phyloP scores from a whole-genome alignment of 108 stramenopile species.

The Nitzschia inconspicua region DNA sequence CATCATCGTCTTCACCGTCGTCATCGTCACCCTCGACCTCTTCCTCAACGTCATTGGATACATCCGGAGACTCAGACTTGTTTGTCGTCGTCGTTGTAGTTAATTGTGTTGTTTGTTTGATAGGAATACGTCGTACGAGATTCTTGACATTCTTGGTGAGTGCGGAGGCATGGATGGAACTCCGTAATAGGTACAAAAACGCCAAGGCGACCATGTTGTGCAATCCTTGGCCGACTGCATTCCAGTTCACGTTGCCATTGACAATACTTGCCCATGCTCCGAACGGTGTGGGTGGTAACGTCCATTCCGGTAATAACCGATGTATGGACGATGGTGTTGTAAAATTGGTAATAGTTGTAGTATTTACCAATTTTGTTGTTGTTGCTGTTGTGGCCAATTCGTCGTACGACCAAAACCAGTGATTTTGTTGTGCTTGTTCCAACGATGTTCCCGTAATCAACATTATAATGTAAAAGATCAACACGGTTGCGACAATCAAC shows the following conservation, averaged over 20 bases:
- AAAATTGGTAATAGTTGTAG: background rate
- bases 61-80: background rate
- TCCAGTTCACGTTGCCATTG: conserved; percentile 46
- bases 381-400: conserved; percentile 21
- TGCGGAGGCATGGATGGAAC: conserved; percentile 58
- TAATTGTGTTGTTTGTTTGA: no score
- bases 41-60: background rate
- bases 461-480: conserved; percentile 42
- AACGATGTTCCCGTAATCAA: conserved; percentile 34
- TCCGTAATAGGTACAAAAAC: conserved; percentile 67
- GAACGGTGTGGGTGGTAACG: conserved; percentile 47
- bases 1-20: background rate
- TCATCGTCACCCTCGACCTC: background rate
- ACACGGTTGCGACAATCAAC: conserved; percentile 37
- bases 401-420: conserved; percentile 58
- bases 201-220: conserved; percentile 54
- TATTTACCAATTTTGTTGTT: background rate
- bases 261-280: conserved; percentile 30
- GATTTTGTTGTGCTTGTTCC: conserved; percentile 42
- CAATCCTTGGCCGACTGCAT: conserved; percentile 51
- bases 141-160: conserved; percentile 55
- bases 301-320: conserved; percentile 12
- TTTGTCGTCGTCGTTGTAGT: background rate
- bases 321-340: background rate
- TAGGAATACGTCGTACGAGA: conserved; percentile 29